phyloP scores from a whole-genome alignment of 768 basidiomycete species.

The Phlebiopsis flavidoalba region DNA sequence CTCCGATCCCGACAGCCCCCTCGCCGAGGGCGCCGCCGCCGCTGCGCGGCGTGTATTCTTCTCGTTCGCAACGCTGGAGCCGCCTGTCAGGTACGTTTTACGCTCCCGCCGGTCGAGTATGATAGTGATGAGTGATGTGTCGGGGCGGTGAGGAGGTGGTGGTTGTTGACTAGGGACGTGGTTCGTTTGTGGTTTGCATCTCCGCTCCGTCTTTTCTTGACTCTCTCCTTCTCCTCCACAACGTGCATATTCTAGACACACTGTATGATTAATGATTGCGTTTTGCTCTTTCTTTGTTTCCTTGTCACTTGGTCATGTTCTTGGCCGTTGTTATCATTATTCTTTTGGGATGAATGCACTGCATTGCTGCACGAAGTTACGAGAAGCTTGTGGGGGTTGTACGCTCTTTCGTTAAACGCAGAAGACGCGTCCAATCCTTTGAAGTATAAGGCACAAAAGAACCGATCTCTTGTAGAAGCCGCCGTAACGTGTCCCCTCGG shows the following conservation, averaged over 20 bases:
- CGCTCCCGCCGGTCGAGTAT: slow-evolving; percentile 18
- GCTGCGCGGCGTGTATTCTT: background rate
- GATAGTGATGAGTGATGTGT: slow-evolving; percentile 23
- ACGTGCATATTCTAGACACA: background rate
- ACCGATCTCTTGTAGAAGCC: too few species aligned
- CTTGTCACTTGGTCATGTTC: background rate
- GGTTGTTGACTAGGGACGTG: background rate
- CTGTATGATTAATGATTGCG: background rate
- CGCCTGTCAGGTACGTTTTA: slow-evolving; percentile 18
- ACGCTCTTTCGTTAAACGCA: too few species aligned
- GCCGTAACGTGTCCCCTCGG: too few species aligned
- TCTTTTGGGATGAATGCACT: too few species aligned
- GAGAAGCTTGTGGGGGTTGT: too few species aligned
- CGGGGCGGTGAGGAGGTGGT: slow-evolving; percentile 13
- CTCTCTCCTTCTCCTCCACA: background rate
- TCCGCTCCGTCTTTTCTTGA: background rate
- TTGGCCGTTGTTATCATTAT: too few species aligned
- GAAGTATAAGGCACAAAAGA: too few species aligned
- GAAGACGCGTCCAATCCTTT: too few species aligned
- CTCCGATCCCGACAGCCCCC: slow-evolving; percentile 1
- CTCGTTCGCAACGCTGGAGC: background rate
- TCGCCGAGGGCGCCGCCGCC: background rate
- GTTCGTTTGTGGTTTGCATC: background rate
- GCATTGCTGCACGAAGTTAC: too few species aligned
- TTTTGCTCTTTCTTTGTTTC: background rate